Evolutionary conservation across 1,139 yeast species (phyloP), one percentile per base, ranked within the genome.

Genomic region (Saccharomyces uvarum): DNA sequence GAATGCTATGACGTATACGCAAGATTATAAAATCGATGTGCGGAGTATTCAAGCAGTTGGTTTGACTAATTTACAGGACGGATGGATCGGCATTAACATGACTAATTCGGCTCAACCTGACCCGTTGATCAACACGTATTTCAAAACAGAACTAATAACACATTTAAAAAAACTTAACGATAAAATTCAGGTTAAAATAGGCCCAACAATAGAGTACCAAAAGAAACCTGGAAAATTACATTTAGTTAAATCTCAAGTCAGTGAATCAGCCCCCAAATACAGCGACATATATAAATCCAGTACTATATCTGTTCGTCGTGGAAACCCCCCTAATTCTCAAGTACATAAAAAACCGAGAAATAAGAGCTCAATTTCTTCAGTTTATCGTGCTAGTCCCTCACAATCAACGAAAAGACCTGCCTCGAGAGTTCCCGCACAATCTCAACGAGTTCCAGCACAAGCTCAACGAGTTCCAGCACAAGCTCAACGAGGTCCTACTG

Each of bases 171-270:
- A 78, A 60, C 63, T 85, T 51, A 83, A 84, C 61, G 79, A 81
- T 5, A 78, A 79, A 1, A 73, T 88, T 47, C 75, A 77, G 6
- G 78, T 95, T 50, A 80, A 79, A 52, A 80, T 95, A 61, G 95
- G 86, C 2, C 80, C 88, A 3, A 81, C 88, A 0, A 79, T 95
- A 55, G 81, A 81, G 58, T 95, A 93, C 71, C 89, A 85, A 71
- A 95, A 93, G 79, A 95, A 93, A 68, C 91, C 97, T 0, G 96
- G 96, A 2, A 86, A 86, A 68, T 75, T 79, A 57, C 93, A 89
- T 58, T 71, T 80, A 2, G 86, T 95, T 59, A 91, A 88, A 70
- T 82, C 86, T 63, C 81, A 77, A 51, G 69, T 77, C 49, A 85
- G 84, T 54, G 77, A 75, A 33, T 72, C 82, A 6, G 84, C 86